Base-by-base conservation (phyloP, 2,329 filamentous ascomycete species). In the Botrytis byssoidea region DNA sequence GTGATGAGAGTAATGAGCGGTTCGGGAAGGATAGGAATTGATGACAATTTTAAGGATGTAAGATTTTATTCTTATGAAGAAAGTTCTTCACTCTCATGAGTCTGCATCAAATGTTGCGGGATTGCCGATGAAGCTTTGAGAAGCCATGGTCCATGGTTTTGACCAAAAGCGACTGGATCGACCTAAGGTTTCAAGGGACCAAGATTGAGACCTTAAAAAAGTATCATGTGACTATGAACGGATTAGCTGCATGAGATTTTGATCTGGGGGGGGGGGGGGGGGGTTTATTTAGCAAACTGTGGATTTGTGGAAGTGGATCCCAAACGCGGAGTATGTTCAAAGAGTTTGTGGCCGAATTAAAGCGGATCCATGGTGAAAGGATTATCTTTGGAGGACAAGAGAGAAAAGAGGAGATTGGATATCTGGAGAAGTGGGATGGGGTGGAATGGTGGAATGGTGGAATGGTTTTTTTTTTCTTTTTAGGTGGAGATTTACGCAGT, bases 381-480 rank as follows among this genome's bases (percentile, higher is more conserved):
- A 64, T 64, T 37, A 64, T 64, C 60, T n/a, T 14, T 64, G 60
- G 60, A 42, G 37, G 59, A 7, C 6, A 29, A 57, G 12, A 57
- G n/a, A 9, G 51, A 29, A 61, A 44, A 42, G 37, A 64, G 60
- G 60, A 42, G 60, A 64, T 64, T 64, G 60, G 60, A 64, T 16
- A 44, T 64, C 61, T 64, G 61, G 61, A 64, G 61, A 64, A 64
- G 61, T 64, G 61, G 61, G 61, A 64, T 64, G 61, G 25, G n/a
- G 14, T 29, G n/a, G 51, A 18, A 55, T 16, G 51, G 12, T 35
- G 35, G 35, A 35, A 35, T 35, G 35, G 35, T n/a, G n/a, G n/a
- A 35, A 35, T 35, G 35, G 35, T n/a, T 9, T 37, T 37, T 29
- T 57, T 29, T 63, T n/a, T 40, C n/a, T 25, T 40, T 63, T n/a